Base-by-base conservation (phyloP, 139 green algal species). In the Micromonas commoda region DNA sequence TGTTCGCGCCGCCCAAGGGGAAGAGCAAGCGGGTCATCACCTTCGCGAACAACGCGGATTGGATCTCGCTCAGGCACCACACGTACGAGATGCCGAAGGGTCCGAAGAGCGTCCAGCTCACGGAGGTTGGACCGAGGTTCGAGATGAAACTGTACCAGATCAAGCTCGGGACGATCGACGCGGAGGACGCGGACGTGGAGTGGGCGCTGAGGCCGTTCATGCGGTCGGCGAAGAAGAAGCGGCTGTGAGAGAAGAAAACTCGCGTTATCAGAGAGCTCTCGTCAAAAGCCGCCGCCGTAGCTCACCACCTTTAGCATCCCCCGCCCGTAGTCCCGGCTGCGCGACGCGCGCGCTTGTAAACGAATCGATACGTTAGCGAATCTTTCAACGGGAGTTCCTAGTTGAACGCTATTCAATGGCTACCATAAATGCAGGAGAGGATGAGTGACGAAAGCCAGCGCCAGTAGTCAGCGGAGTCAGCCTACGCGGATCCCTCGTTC, bases 1-100 rank as follows among this genome's bases (percentile, higher is more conserved):
- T 99, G 2, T 99, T 99, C 85, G 94, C 96, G 0, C 87, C 91
- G 37, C 91, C 94, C 54, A 97, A 97, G 77, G 75, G 61, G 31
- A 78, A 69, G 34, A 57, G 73, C 81, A 97, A 97, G 80, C 89
- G 93, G 3, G 83, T 97, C 32, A 90, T 97, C 60, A 96, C 91
- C 2, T 94, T 97, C 81, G 91, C 88, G 65, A 88, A 87, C 63
- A 81, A 89, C 32, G 83, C 79, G 1, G 94, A 99, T 84, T 97
- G 88, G 82, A 92, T 99, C 35, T 94, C 86, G 33, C 96, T 99
- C 80, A 80, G 83, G 26, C 83, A 87, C 63, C 81, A 86, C 69
- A 81, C 77, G 24, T 87, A 85, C 51, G 81, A 86, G 60, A 84
- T 80, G 80, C 83, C 83, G 20, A 79, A 80, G n/a, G 83, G 83